A percentile compares a stretch with the other conserved stretches of the same genome.
phyloP scores from a whole-genome alignment of 352 stramenopile species.

The Vaucheria bursata region DNA sequence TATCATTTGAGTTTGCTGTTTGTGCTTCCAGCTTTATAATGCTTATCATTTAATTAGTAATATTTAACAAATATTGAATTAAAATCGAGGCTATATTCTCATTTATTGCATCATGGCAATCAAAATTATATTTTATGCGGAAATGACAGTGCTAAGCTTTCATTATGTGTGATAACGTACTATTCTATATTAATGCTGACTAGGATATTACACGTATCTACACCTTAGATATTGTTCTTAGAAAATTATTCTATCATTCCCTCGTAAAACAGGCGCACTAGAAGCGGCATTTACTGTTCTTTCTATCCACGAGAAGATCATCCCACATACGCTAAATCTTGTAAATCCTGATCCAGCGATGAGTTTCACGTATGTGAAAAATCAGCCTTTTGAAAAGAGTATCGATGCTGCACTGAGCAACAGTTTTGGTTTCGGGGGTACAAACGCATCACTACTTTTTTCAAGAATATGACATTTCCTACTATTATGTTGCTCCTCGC shows the following conservation, averaged over 20 bases:
- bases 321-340: slow-evolving; percentile 88
- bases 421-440: slow-evolving; percentile 95
- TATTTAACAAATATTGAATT: too few relatives aligned
- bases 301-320: slow-evolving; percentile 71
- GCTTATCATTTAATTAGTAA: too few relatives aligned
- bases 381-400: not conserved
- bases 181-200: too few relatives aligned
- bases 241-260: too few relatives aligned
- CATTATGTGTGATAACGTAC: not conserved
- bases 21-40: too few relatives aligned
- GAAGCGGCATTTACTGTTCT: slow-evolving; percentile 90
- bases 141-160: not conserved
- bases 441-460: slow-evolving; percentile 73
- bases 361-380: slow-evolving; percentile 23
- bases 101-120: too few relatives aligned
- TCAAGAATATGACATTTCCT: slow-evolving; percentile 26
- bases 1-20: too few relatives aligned
- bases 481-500: too few relatives aligned
- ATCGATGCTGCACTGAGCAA: slow-evolving; percentile 59
- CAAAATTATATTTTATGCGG: not conserved
- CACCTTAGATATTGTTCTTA: too few relatives aligned
- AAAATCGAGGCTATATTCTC: too few relatives aligned
- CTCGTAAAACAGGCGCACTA: slow-evolving; percentile 84
- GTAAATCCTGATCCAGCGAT: slow-evolving; percentile 49
- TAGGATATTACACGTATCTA: too few relatives aligned